These are phyloP conservation scores for Brassica balearica DNA, from an alignment of 441 rosid genomes.

Conservation along the genomic window DNA sequence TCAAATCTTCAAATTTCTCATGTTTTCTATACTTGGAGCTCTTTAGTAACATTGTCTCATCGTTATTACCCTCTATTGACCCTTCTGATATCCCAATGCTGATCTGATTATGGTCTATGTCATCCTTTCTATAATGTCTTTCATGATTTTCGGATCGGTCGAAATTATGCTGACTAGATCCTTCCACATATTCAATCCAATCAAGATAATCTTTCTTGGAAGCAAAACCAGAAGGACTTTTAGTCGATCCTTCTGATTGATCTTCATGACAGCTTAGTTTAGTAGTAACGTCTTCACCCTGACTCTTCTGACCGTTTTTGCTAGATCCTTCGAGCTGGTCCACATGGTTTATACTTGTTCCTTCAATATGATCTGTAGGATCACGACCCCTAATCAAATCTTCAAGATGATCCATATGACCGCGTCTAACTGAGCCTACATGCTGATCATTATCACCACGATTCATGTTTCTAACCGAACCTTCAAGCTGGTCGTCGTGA, in stretches of 20 bases:
- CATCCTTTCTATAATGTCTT: constrained; percentile 5
- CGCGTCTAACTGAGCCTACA: constrained; percentile 25
- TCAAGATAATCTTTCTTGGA: constrained; percentile 41
- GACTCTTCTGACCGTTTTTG: constrained; percentile 8
- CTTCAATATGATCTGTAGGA: constrained; percentile 17
- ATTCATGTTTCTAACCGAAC: constrained; percentile 16
- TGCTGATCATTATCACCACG: neutral
- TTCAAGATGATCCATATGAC: constrained; percentile 42
- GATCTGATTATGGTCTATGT: constrained; percentile 5
- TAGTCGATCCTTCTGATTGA: neutral
- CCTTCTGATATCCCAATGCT: constrained; percentile 39
- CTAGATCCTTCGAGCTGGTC: constrained; percentile 30
- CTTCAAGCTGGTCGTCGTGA: constrained; percentile 26
- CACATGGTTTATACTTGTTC: neutral
- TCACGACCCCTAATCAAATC: constrained; percentile 34
- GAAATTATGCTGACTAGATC: constrained; percentile 43
- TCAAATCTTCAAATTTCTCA: constrained; percentile 19
- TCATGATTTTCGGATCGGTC: constrained; percentile 25
- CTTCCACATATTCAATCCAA: constrained; percentile 45
- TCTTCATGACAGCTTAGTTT: constrained; percentile 19
- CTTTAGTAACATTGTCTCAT: constrained; percentile 32
- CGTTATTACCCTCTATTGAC: constrained; percentile 37
- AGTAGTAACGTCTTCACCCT: constrained; percentile 5
- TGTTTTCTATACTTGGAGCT: constrained; percentile 25
- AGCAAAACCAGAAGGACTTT: constrained; percentile 18